Base-by-base conservation (phyloP, 805 yeast species). In the Suhomyces prunicola region DNA sequence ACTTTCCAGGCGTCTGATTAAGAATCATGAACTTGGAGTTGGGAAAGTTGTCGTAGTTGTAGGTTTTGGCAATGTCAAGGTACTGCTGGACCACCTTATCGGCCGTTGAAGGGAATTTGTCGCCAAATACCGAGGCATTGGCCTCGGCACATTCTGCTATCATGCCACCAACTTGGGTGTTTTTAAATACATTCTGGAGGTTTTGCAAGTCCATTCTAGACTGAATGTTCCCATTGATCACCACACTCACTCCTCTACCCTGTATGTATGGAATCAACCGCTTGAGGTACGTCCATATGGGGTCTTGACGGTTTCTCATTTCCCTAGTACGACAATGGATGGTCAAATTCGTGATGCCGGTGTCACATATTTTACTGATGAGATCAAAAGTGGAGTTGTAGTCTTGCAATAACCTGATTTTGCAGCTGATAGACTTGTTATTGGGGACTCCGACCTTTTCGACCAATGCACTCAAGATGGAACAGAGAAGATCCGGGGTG, bases 81-180 rank as follows among this genome's bases (percentile, higher is more conserved):
- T 82, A 89, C 55, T 89, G 87, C 46, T 73, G 75, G 9, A 83
- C 77, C 9, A 81, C 70, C 24, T 73, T 64, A 24, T 70, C 74
- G 88, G 93, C 88, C 0, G 80, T 72, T 46, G 77, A 65, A 4
- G 80, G 78, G 0, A 62, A 57, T 6, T 66, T 58, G 22, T 29
- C 27, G 12, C 31, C 22, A 66, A 94, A 94, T 39, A 89, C 85
- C 0, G 96, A 78, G 6, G 96, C 94, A 64, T 94, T 92, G 6
- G 79, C 64, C 69, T 94, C 98, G 0, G 97, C 98, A 29, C 84
- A 83, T 31, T 90, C 87, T 1, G 97, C 99, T 62, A 92, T 84
- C 99, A 94, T 93, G 6, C 90, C 92, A 4, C 98, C 96, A n/a
- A 87, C 58, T 8, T 63, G 71, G 49, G 81, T 81, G 1, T 78